Conservation (phyloP, 73 alveolate genomes). For the Paramecium sexaurelia region DNA sequence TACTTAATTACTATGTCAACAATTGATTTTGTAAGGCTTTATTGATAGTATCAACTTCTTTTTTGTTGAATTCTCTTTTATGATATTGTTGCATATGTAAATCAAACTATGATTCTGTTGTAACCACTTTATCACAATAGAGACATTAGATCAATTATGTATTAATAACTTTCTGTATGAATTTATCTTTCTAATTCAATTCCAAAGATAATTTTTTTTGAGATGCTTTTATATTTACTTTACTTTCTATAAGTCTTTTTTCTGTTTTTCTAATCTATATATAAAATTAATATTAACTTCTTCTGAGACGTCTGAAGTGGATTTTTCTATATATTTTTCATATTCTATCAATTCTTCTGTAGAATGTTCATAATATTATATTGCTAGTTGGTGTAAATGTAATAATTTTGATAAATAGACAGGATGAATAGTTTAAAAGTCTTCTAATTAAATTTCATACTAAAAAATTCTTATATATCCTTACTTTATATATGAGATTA, state of each 20-base stretch:
- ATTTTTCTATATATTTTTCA: neutral
- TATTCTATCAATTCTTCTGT: neutral
- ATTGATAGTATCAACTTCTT: neutral
- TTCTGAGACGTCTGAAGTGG: neutral
- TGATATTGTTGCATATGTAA: neutral
- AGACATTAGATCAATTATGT: neutral
- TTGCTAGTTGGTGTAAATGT: constrained; percentile 8
- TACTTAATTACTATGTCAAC: neutral
- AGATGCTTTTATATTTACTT: neutral
- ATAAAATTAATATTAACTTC: neutral
- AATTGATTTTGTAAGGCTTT: neutral
- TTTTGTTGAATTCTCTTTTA: neutral
- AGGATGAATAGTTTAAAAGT: neutral
- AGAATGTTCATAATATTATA: constrained; percentile 6
- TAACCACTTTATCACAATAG: neutral
- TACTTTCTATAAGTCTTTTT: neutral
- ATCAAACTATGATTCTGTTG: neutral
- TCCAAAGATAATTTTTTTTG: neutral
- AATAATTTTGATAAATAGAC: neutral
- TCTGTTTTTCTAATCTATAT: neutral
- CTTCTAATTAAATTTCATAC: neutral
- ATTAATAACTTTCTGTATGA: neutral
- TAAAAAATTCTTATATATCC: neutral
- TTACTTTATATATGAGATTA: neutral
- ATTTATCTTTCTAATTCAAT: neutral